Conservation (phyloP, 2,329 filamentous ascomycete genomes). For the Alternaria longipes region DNA sequence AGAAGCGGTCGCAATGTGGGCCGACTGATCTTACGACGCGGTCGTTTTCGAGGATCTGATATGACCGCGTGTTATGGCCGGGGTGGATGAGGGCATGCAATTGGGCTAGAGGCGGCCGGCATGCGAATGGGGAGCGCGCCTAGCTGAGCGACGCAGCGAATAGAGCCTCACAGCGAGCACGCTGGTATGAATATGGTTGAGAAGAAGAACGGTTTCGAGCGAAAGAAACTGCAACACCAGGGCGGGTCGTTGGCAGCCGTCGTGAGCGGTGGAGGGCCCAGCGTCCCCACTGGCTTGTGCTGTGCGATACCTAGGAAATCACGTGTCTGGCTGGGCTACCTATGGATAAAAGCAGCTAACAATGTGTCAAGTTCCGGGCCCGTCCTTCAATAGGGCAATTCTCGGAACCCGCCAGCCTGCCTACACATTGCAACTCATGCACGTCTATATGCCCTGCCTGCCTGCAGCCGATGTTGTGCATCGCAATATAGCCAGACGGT, state of each 20-base stretch:
- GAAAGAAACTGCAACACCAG: constrained; percentile 31
- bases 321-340: constrained; percentile 20
- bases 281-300: too few relatives aligned
- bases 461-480: constrained; percentile 31
- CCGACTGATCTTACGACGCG: constrained; percentile 32
- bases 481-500: constrained; percentile 15
- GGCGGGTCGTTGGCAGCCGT: constrained; percentile 29
- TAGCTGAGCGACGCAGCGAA: constrained; percentile 39
- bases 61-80: constrained; percentile 41
- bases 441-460: constrained; percentile 18
- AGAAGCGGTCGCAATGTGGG: constrained; percentile 25
- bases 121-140: constrained; percentile 47
- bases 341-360: constrained; percentile 26
- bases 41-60: constrained; percentile 29
- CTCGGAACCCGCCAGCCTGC: constrained; percentile 25
- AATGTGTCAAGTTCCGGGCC: constrained; percentile 23
- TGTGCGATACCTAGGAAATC: constrained; percentile 9
- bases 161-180: constrained; percentile 32
- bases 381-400: constrained; percentile 18
- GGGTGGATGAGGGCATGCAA: constrained; percentile 40
- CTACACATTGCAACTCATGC: constrained; percentile 19
- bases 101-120: constrained; percentile 47
- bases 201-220: constrained; percentile 21
- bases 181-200: constrained; percentile 20
- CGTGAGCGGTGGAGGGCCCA: constrained; percentile 28